phyloP scores from a whole-genome alignment of 2,329 filamentous ascomycete species.

The Hymenoscyphus albidus region DNA sequence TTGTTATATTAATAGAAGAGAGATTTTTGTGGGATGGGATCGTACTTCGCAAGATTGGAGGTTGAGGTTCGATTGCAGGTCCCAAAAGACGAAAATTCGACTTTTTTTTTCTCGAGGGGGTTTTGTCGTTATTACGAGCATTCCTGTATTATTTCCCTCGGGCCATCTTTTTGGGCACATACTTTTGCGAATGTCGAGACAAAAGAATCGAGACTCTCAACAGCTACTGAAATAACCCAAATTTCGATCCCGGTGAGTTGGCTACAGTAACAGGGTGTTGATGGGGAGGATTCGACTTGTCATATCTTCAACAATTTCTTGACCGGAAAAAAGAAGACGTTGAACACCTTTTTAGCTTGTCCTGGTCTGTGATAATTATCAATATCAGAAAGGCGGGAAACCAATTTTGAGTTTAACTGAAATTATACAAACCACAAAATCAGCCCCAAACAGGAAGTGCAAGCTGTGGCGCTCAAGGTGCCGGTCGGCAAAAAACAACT shows the following conservation, averaged over 20 bases:
- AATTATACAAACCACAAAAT: background rate
- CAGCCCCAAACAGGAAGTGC: background rate
- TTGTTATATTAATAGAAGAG: background rate
- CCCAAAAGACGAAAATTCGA: too few relatives aligned
- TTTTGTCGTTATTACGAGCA: too few relatives aligned
- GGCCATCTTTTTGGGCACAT: too few relatives aligned
- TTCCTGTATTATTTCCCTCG: too few relatives aligned
- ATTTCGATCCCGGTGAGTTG: background rate
- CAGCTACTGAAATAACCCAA: background rate
- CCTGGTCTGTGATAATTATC: background rate
- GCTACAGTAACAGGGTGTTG: background rate
- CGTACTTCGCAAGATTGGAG: background rate
- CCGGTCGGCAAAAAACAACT: background rate
- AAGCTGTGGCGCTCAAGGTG: background rate
- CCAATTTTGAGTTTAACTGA: background rate
- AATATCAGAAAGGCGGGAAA: background rate
- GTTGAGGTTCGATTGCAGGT: background rate
- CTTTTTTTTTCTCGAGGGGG: too few relatives aligned
- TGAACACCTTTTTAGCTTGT: background rate
- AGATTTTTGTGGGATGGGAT: background rate
- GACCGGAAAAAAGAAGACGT: background rate
- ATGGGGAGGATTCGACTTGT: background rate
- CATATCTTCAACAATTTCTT: background rate
- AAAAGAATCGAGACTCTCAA: background rate
- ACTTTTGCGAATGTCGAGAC: background rate